These are phyloP conservation scores for Medicago lupulina DNA, from an alignment of 306 rosid species.

Conservation along the genomic window DNA sequence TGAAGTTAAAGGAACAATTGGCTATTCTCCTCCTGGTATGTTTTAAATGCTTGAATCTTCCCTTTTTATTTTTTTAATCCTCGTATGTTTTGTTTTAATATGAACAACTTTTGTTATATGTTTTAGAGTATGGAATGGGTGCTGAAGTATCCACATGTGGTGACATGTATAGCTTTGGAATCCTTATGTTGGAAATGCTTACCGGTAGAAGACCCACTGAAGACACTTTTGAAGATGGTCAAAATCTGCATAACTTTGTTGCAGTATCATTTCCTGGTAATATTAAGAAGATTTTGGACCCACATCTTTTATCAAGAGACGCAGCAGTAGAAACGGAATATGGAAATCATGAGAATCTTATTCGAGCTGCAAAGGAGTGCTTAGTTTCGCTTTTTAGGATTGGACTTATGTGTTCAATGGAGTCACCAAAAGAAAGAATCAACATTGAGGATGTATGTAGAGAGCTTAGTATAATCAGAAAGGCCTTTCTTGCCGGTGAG, in stretches of 20 bases:
- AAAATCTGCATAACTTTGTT: constrained; percentile 2
- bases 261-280: neutral
- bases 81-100: too few species aligned
- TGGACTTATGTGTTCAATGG: neutral
- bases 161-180: constrained; percentile 8
- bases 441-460: neutral
- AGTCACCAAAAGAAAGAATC: neutral
- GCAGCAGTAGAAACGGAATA: too few species aligned
- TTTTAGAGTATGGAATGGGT: neutral
- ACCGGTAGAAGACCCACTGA: neutral
- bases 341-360: neutral
- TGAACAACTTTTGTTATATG: neutral
- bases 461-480: neutral
- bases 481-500: neutral
- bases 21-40: too few species aligned
- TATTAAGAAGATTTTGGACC: neutral
- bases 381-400: neutral
- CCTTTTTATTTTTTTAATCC: too few species aligned
- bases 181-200: neutral
- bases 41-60: too few species aligned
- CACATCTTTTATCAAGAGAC: neutral
- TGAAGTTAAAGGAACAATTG: too few species aligned
- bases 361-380: neutral
- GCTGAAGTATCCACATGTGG: neutral
- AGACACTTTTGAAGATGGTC: neutral